phyloP scores from a whole-genome alignment of 768 basidiomycete species.

The Pisolithus microcarpus region DNA sequence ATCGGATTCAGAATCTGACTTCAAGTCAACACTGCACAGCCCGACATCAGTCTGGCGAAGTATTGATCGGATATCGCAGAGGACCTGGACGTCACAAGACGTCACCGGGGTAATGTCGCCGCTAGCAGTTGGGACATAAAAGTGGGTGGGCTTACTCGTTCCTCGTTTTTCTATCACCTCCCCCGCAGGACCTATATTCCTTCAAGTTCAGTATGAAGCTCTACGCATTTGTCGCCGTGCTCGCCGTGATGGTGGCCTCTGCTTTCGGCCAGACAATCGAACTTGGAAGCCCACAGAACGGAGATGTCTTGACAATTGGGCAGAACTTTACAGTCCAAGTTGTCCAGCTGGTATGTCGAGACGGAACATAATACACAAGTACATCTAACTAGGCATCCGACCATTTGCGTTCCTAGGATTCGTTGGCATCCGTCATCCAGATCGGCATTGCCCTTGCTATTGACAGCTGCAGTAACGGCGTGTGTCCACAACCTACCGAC shows the following conservation, averaged over 20 bases:
- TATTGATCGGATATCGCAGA: too few species aligned
- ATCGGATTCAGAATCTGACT: too few species aligned
- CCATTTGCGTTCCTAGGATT: constrained; percentile 6
- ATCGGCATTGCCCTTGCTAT: constrained; percentile 27
- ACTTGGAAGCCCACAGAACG: constrained; percentile 16
- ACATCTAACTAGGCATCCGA: neutral
- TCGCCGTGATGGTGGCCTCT: constrained; percentile 4
- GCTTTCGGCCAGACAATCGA: constrained; percentile 23
- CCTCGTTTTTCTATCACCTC: neutral
- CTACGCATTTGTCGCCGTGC: constrained; percentile 2
- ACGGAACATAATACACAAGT: neutral
- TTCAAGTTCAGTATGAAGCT: constrained; percentile 11
- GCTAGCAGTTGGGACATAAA: constrained; percentile 4
- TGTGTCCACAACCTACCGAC: constrained; percentile 16
- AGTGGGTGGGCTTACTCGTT: neutral
- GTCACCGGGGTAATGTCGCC: neutral
- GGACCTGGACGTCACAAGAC: too few species aligned
- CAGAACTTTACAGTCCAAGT: constrained; percentile 15
- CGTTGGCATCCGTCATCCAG: constrained; percentile 14
- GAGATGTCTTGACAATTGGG: constrained; percentile 12
- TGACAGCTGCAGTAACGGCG: constrained; percentile 11
- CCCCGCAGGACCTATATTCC: too few species aligned
- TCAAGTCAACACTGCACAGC: too few species aligned
- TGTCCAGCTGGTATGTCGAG: constrained; percentile 14
- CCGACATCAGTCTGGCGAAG: too few species aligned